Evolutionary conservation across 768 basidiomycete species (phyloP).

Genomic region (Kwoniella bestiolae): DNA sequence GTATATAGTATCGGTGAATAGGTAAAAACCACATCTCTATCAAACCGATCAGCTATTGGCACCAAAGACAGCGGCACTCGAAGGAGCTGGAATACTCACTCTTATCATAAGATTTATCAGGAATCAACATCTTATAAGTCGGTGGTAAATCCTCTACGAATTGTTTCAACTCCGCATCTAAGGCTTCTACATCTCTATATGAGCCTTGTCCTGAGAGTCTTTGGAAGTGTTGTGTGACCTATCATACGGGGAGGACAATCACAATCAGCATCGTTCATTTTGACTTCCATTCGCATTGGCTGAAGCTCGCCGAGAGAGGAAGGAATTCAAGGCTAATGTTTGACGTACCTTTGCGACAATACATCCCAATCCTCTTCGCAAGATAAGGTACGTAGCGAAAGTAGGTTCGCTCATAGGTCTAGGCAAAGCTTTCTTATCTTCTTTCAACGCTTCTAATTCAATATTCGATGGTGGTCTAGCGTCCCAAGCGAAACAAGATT

Average conservation of each 20-base stretch:
- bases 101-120: slow-evolving; percentile 77
- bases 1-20: slow-evolving; percentile 82
- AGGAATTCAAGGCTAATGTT: too few species aligned
- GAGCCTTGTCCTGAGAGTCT: slow-evolving; percentile 75
- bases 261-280: neutral
- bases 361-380: slow-evolving; percentile 77
- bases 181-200: slow-evolving; percentile 76
- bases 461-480: slow-evolving; percentile 63
- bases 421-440: slow-evolving; percentile 37
- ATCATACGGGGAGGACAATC: neutral
- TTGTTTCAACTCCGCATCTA: slow-evolving; percentile 81
- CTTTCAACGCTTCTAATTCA: slow-evolving; percentile 56
- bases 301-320: neutral
- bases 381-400: slow-evolving; percentile 81
- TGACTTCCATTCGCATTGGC: too few species aligned
- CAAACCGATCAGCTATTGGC: neutral
- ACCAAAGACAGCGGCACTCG: too few species aligned
- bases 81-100: slow-evolving; percentile 62
- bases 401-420: slow-evolving; percentile 67
- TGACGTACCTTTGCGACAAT: slow-evolving; percentile 69
- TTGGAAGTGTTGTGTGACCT: slow-evolving; percentile 91
- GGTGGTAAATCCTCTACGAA: slow-evolving; percentile 78
- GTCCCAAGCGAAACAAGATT: neutral
- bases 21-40: slow-evolving; percentile 62
- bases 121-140: slow-evolving; percentile 63